A percentile compares a stretch with the other conserved stretches of the same genome.
Conservation (phyloP, 2,329 filamentous ascomycete species). For the Monilinia vaccinii-corymbosi region DNA sequence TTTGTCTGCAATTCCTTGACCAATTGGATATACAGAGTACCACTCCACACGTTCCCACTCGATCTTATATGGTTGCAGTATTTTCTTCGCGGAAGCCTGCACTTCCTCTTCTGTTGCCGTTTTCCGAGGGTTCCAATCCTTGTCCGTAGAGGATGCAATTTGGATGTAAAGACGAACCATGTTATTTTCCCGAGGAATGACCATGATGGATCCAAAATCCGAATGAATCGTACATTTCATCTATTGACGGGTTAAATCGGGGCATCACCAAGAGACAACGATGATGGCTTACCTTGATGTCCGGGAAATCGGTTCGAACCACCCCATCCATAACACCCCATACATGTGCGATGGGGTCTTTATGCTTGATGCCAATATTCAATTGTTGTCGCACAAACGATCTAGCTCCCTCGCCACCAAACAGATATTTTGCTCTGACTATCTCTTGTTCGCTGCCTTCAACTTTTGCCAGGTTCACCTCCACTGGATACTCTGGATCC, state of each 20-base stretch:
- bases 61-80: constrained; percentile 57
- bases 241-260: constrained; percentile 29
- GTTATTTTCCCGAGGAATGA: constrained; percentile 63
- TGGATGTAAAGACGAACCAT: constrained; percentile 66
- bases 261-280: constrained; percentile 41
- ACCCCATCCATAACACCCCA: constrained; percentile 73
- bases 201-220: constrained; percentile 65
- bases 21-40: constrained; percentile 71
- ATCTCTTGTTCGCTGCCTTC: constrained; percentile 66
- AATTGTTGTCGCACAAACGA: constrained; percentile 57
- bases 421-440: constrained; percentile 59
- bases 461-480: constrained; percentile 67
- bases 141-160: constrained; percentile 50
- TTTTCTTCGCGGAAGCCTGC: constrained; percentile 54
- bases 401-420: constrained; percentile 62
- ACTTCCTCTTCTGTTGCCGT: constrained; percentile 56
- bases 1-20: constrained; percentile 60
- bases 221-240: constrained; percentile 73
- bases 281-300: constrained; percentile 59
- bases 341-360: constrained; percentile 60
- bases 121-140: constrained; percentile 52
- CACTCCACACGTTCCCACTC: constrained; percentile 60
- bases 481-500: constrained; percentile 63
- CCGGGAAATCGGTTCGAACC: constrained; percentile 64
- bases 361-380: constrained; percentile 61